Evolutionary conservation across 345 rosid genomes (phyloP), one percentile per base, ranked within the genome.

Genomic region (Nephelium lappaceum): DNA sequence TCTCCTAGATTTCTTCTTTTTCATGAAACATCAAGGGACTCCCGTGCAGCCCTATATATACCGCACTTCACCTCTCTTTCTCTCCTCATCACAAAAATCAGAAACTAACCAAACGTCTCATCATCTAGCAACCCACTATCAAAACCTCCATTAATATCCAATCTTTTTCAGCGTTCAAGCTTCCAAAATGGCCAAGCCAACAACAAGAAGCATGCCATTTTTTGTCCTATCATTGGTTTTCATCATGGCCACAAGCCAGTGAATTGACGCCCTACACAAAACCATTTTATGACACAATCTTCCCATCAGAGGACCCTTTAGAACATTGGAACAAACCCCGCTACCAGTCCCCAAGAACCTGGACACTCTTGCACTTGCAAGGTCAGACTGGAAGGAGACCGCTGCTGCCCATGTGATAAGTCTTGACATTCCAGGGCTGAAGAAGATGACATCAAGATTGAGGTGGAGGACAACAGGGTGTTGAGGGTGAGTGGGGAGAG

Each of bases 381-480:
- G 83, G 38, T 85, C 85, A 5, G 85, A 86, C 66, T 84, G 89
- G 89, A 86, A 82, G 65, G 89, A 86, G 45, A 84, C 84, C 0
- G 25, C 78, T 4, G 10, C 60, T 0, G 11, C 76, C 0, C 89
- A 80, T 18, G 8, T 86, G 0, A 75, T 86, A n/a, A 1, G 76
- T 0, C 51, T 84, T 2, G 89, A 86, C 67, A 62, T 86, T 69
- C 89, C 84, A 0, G 87, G 89, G 31, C 67, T 84, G 81, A 86
- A 76, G 81, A 86, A 43, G 89, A 84, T 9, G 87, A 80, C 8
- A 42, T 84, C 19, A 86, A 84, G 79, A 82, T 86, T 2, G 84
- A 84, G 67, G 84, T 86, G 11, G 86, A 84, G 38, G 83, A 80
- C 31, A 80, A 82, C 45, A 82, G 83, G 67, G 83, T 86, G 21